Evolutionary conservation across 768 basidiomycete genomes (phyloP), one percentile per base, ranked within the genome.

Genomic region (Cubamyces sp.): DNA sequence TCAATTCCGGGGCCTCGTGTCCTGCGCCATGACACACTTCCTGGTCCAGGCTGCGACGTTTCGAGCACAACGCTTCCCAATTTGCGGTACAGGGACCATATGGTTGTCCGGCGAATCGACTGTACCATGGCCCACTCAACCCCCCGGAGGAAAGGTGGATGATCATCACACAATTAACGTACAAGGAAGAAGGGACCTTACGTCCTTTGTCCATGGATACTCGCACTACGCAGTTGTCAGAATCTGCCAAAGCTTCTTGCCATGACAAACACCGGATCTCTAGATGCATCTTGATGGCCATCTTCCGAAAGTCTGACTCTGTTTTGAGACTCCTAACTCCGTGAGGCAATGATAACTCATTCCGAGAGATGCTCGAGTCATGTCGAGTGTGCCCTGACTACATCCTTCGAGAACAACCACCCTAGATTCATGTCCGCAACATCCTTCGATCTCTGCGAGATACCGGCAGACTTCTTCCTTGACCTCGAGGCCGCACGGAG

Each of bases 191-290:
- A 14, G 18, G 28, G 19, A 37, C 16, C n/a, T 58, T 19, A 39
- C 40, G 21, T 28, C 39, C 39, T 19, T 8, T 21, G 16, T 18
- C 7, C 18, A 41, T 16, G 41, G 23, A 21, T 26, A n/a, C 21
- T 28, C 26, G 12, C 25, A 3, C 6, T 19, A 19, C 40, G 11
- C 42, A 49, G 18, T 57, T 59, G 61, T 62, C 61, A 62, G 42
- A 53, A 52, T 57, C 61, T 62, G 61, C 61, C 61, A 62, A 34
- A 52, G 41, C 42, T 61, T 18, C 25, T 16, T 19, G 18, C 49
- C 41, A 21, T 26, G 46, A 3, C 23, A 11, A 23, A 19, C 42
- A 53, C 19, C 4, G 30, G 14, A 61, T 61, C 60, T 61, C 5
- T 3, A 59, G 49, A 59, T 59, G 2, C 49, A 59, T 51, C 57